Evolutionary conservation across 2,329 filamentous ascomycete genomes (phyloP), one percentile per base, ranked within the genome.

Genomic region (Trichoderma sp.): DNA sequence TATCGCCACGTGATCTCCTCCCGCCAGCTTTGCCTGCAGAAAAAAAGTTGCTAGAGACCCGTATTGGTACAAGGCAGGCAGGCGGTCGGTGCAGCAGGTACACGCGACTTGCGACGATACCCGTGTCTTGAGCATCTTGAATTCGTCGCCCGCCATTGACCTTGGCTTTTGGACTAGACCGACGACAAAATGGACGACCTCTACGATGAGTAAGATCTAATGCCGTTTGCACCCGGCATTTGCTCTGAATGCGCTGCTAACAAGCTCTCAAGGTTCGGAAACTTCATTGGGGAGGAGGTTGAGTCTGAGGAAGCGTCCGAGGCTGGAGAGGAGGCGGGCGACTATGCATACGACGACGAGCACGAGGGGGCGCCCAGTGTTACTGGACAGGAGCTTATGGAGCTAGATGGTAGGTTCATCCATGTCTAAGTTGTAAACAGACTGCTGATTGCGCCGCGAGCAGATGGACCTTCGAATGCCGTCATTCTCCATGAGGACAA

Each of bases 401-500:
- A 98, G 75, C 82, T 98, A 52, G 94, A 98, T 77, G 91, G 90
- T 91, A 80, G 68, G 83, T 70, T 19, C 19, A 22, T 15, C 32
- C 12, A 19, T n/a, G 9, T 34, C 35, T 10, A 35, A 27, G n/a
- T 2, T 35, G n/a, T 17, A 37, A 42, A 19, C 29, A 68, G 19
- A 42, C 34, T 32, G 42, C 53, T 64, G 57, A 68, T 34, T 58
- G 48, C 54, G 10, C 27, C 37, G 42, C 54, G 50, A 34, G 70
- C 71, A 87, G 88, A 93, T 78, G 93, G 92, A 15, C 92, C 94
- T 4, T 97, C 94, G 5, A 99, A 98, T 79, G 94, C 95, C 61
- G 93, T 99, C n/a, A 87, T 99, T 68, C 87, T 99, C 54, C 95
- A 99, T 81, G 95, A 99, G 84, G 95, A 99, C 82, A 99, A 99